phyloP scores from a whole-genome alignment of 2,329 filamentous ascomycete species.

The Ceratocystis variospora region DNA sequence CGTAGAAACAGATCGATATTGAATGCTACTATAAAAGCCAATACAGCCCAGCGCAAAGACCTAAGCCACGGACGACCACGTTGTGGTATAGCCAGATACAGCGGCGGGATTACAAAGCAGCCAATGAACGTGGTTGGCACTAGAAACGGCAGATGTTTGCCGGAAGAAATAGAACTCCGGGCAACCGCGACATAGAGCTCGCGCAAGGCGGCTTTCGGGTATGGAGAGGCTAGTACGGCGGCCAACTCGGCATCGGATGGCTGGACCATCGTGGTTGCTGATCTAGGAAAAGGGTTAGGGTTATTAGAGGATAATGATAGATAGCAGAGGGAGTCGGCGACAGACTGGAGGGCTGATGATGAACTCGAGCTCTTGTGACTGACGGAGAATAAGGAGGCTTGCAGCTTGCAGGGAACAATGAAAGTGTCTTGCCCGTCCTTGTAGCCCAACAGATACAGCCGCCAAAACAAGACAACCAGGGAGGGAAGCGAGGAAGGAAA shows the following conservation, averaged over 20 bases:
- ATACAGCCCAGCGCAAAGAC: conserved; percentile 34
- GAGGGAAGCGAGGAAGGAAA: neutral
- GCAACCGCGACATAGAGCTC: conserved; percentile 29
- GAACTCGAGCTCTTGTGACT: neutral
- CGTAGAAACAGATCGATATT: conserved; percentile 31
- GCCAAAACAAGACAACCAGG: neutral
- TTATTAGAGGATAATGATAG: neutral
- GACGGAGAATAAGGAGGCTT: neutral
- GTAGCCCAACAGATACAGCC: neutral
- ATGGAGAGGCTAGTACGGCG: conserved; percentile 10
- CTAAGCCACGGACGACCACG: conserved; percentile 33
- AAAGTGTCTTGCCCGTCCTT: neutral
- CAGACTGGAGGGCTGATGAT: neutral
- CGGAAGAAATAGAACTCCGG: conserved; percentile 27
- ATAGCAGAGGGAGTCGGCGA: neutral
- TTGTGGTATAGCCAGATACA: conserved; percentile 46
- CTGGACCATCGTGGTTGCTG: neutral
- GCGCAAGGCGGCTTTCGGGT: conserved; percentile 20
- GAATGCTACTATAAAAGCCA: conserved; percentile 31
- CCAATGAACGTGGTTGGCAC: conserved; percentile 39
- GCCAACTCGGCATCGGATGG: conserved; percentile 10
- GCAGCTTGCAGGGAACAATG: neutral
- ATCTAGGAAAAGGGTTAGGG: neutral
- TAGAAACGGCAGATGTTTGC: conserved; percentile 35
- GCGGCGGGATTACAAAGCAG: conserved; percentile 34